Percentiles rank a stretch among this genome's conserved stretches.
phyloP scores from a whole-genome alignment of 495 filamentous ascomycete species.

The Extremus antarcticus region DNA sequence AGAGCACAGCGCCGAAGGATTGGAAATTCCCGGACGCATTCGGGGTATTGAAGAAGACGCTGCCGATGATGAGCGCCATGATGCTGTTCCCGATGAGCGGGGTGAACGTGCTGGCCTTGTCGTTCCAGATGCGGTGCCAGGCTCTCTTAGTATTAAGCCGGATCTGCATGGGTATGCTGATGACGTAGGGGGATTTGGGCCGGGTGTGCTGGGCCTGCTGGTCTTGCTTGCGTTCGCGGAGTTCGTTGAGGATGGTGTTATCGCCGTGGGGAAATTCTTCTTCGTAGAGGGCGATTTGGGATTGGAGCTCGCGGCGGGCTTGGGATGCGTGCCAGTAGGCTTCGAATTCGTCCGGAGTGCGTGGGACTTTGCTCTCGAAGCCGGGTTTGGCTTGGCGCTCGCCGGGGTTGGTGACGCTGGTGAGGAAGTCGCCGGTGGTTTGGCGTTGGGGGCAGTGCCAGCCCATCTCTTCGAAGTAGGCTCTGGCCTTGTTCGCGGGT shows the following conservation, averaged over 20 bases:
- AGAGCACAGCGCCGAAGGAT: conserved; percentile 12
- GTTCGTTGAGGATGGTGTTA: conserved; percentile 1
- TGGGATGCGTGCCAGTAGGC: conserved; percentile 14
- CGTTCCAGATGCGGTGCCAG: conserved; percentile 36
- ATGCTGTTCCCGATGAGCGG: conserved; percentile 20
- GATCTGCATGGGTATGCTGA: conserved; percentile 39
- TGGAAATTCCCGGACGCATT: not conserved
- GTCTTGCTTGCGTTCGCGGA: conserved; percentile 13
- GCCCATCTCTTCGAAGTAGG: conserved; percentile 46
- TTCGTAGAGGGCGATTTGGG: conserved; percentile 16
- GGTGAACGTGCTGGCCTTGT: conserved; percentile 24
- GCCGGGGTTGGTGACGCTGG: conserved; percentile 17
- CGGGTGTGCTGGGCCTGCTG: conserved; percentile 25
- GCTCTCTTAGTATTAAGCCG: conserved; percentile 40
- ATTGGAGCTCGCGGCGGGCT: conserved; percentile 4
- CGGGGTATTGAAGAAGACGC: not conserved
- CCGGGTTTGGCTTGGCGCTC: conserved; percentile 20
- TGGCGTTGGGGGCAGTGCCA: conserved; percentile 24
- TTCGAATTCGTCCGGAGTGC: conserved; percentile 24
- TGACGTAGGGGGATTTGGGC: conserved; percentile 37
- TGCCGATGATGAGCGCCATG: conserved; percentile 33
- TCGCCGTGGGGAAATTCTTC: conserved; percentile 2
- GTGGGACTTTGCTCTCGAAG: conserved; percentile 21
- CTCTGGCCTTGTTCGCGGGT: conserved; percentile 42
- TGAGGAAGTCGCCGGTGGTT: conserved; percentile 24